These are phyloP conservation scores for Botrytis medusae DNA, from an alignment of 2,329 filamentous ascomycete species.

Conservation along the genomic window DNA sequence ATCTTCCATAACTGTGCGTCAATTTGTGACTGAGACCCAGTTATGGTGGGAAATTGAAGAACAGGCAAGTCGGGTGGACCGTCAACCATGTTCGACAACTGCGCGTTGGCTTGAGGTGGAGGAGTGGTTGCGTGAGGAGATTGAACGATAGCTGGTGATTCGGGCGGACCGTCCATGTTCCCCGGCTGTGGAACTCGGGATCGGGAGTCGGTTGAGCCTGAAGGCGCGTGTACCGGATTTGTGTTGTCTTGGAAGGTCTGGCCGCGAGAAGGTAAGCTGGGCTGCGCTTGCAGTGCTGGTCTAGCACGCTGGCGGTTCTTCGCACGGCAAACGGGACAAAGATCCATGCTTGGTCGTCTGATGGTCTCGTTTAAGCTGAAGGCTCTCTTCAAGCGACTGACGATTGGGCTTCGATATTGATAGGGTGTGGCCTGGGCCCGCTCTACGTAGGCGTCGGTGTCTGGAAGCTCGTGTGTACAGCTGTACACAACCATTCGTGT, in stretches of 20 bases:
- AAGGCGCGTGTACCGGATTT: background rate
- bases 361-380: background rate
- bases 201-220: background rate
- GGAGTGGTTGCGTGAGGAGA: background rate
- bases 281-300: background rate
- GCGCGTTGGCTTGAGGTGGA: background rate
- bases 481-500: background rate
- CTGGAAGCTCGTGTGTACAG: background rate
- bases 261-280: background rate
- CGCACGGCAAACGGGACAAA: background rate
- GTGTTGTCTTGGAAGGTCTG: background rate
- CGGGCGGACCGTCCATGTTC: background rate
- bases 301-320: background rate
- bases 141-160: background rate
- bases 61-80: background rate
- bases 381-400: background rate
- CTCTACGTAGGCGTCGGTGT: background rate
- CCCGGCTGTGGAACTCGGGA: background rate
- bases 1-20: background rate
- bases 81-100: background rate
- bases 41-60: background rate
- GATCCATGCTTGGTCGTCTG: slow-evolving; percentile 3
- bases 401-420: background rate
- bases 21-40: background rate
- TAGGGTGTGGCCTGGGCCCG: background rate